A percentile compares a stretch with the other conserved stretches of the same genome.
phyloP scores from a whole-genome alignment of 139 green algal species.

The Zygnema cylindricum region DNA sequence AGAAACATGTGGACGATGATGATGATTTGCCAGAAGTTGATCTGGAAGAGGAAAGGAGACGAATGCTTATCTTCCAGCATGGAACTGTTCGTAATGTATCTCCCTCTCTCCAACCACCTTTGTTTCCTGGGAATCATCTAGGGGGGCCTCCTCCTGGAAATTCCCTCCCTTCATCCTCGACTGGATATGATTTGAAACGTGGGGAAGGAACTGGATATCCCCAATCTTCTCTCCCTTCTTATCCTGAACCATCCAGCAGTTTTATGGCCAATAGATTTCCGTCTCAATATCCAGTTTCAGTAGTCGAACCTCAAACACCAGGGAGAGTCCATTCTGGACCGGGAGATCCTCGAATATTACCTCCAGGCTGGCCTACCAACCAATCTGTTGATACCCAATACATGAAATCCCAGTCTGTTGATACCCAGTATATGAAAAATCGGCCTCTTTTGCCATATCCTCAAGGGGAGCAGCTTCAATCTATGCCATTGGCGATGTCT shows the following conservation, averaged over 20 bases:
- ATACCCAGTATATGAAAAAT: too few relatives aligned
- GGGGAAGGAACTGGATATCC: too few relatives aligned
- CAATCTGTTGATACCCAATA: neutral
- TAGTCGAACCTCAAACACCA: neutral
- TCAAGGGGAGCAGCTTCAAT: too few relatives aligned
- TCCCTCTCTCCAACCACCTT: neutral
- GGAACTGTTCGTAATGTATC: neutral
- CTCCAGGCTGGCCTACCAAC: neutral
- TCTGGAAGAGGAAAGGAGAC: neutral
- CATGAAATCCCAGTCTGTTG: too few relatives aligned
- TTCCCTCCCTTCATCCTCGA: neutral
- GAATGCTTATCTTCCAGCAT: conserved; percentile 38
- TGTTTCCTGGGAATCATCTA: neutral
- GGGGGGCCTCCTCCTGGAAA: neutral
- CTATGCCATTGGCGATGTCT: too few relatives aligned
- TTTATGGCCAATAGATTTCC: too few relatives aligned
- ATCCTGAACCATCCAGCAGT: too few relatives aligned
- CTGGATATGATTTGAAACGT: too few relatives aligned
- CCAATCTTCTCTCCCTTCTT: too few relatives aligned
- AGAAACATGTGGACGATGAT: conserved; percentile 13
- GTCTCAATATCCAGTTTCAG: neutral
- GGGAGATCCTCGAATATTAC: neutral
- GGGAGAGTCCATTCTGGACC: neutral
- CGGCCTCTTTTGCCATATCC: too few relatives aligned
- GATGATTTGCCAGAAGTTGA: conserved; percentile 18